Percentiles rank a stretch among this genome's conserved stretches.
phyloP scores from a whole-genome alignment of 163 green algal genomes.

The Prototheca wickerhamii region DNA sequence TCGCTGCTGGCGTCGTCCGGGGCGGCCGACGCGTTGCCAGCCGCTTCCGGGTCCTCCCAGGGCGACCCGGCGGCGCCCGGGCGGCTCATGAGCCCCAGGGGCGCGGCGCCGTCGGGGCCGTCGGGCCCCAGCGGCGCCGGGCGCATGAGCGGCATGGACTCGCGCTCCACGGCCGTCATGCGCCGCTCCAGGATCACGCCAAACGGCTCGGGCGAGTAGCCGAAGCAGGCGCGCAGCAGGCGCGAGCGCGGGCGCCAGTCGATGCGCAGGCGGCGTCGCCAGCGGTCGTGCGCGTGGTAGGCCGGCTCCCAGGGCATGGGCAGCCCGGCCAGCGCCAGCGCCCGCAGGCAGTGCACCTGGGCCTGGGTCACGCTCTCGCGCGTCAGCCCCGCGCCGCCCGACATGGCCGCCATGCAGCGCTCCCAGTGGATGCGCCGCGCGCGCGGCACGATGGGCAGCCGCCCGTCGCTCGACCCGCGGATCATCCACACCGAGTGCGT shows the following conservation, averaged over 20 bases:
- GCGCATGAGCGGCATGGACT: background rate
- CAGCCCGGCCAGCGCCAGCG: conserved; percentile 25
- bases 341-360: conserved; percentile 26
- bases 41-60: background rate
- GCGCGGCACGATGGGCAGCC: conserved; percentile 10
- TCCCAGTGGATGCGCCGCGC: conserved; percentile 26
- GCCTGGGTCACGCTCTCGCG: conserved; percentile 4
- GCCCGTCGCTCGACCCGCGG: background rate
- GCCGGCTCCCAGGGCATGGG: conserved; percentile 24
- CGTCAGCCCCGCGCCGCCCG: conserved; percentile 7
- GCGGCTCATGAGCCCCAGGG: conserved; percentile 5
- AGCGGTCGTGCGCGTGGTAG: conserved; percentile 2
- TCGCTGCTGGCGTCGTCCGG: background rate
- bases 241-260: background rate
- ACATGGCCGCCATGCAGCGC: conserved; percentile 33
- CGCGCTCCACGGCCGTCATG: background rate
- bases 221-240: conserved; percentile 3
- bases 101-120: background rate
- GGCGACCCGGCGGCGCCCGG: background rate
- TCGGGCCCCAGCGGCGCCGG: background rate
- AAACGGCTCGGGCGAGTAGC: background rate
- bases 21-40: background rate
- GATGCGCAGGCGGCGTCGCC: background rate
- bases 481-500: conserved; percentile 2
- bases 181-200: background rate